Evolutionary conservation across 805 yeast species (phyloP).

Genomic region (Candida multigemmis): DNA sequence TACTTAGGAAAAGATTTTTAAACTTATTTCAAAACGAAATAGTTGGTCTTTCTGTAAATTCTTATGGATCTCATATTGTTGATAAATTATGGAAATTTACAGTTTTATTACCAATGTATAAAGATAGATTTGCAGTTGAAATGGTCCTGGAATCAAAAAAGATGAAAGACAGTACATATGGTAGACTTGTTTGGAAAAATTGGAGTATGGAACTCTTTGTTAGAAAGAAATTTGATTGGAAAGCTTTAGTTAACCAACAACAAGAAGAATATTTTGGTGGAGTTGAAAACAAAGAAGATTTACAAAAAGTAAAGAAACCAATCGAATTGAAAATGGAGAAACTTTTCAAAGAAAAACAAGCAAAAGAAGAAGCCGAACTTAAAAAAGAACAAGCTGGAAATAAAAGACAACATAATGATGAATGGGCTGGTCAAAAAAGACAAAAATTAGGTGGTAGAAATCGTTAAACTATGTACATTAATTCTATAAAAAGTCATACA

Average conservation of each 20-base stretch:
- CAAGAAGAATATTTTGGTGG: constrained; percentile 21
- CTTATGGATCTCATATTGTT: constrained; percentile 85
- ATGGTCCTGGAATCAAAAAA: constrained; percentile 48
- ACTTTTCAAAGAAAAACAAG: constrained; percentile 19
- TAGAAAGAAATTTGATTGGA: constrained; percentile 81
- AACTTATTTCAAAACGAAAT: constrained; percentile 51
- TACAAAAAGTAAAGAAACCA: constrained; percentile 20
- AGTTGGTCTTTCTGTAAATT: constrained; percentile 64
- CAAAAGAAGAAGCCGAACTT: constrained; percentile 17
- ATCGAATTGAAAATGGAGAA: constrained; percentile 34
- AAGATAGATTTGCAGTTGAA: constrained; percentile 76
- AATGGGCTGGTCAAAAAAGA: constrained; percentile 2
- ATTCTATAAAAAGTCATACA: constrained; percentile 2
- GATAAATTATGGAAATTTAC: constrained; percentile 82
- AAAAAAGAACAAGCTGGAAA: constrained; percentile 8
- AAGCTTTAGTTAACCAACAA: constrained; percentile 43
- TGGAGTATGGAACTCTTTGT: constrained; percentile 80
- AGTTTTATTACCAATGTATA: constrained; percentile 65
- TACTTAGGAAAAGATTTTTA: constrained; percentile 59
- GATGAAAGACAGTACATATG: constrained; percentile 81
- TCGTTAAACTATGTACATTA: constrained; percentile 1
- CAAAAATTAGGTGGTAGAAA: constrained; percentile 3
- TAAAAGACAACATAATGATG: too few species aligned
- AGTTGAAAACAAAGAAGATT: constrained; percentile 5
- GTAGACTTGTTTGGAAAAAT: constrained; percentile 89